Evolutionary conservation across 2,329 filamentous ascomycete genomes (phyloP), one percentile per base, ranked within the genome.

Genomic region (Aspergillus nomiae): DNA sequence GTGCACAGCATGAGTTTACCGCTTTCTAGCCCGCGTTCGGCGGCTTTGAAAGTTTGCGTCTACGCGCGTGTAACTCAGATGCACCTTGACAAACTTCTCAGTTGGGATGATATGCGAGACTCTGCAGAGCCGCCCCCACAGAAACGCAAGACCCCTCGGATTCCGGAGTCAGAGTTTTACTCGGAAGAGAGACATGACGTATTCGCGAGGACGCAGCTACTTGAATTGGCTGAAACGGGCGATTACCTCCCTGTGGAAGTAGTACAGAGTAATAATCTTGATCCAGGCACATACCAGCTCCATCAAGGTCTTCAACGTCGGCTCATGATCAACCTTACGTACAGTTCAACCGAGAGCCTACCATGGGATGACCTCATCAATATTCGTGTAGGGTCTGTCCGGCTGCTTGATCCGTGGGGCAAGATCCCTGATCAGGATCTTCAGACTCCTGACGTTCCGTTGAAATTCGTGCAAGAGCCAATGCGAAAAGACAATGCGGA

Each of bases 51-150:
- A 60, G 91, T 97, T 10, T 92, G 93, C 56, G 91, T 99, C 64
- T 98, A 97, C 75, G 94, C 95, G 21, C 90, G 90, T 73, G 92
- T 97, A 41, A 95, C 92, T 1, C 83, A 89, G 0, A 97, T 97
- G 89, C 95, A 99, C 79, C 85, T 99, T 26, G 95, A 99, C 77
- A 98, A 97, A 81, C 85, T 99, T 57, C 86, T 97, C 14, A 99
- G 95, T 80, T 99, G 95, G 95, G 95, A 99, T 75, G 95, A 98
- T 72, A 97, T 99, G 89, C 89, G 94, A 63, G 94, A 99, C 77
- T 83, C 86, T 28, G 84, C 84, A 3, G 83, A 84, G 55, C 78
- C 80, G 26, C 80, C 81, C 3, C 86, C 87, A 21, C 83, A 89
- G 56, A 85, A 86, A 65, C 85, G 86, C 21, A 86, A 81, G 51